A percentile compares a stretch with the other conserved stretches of the same genome.
Evolutionary conservation across 2,329 filamentous ascomycete species (phyloP).

Genomic region (Apiospora kogelbergensis): DNA sequence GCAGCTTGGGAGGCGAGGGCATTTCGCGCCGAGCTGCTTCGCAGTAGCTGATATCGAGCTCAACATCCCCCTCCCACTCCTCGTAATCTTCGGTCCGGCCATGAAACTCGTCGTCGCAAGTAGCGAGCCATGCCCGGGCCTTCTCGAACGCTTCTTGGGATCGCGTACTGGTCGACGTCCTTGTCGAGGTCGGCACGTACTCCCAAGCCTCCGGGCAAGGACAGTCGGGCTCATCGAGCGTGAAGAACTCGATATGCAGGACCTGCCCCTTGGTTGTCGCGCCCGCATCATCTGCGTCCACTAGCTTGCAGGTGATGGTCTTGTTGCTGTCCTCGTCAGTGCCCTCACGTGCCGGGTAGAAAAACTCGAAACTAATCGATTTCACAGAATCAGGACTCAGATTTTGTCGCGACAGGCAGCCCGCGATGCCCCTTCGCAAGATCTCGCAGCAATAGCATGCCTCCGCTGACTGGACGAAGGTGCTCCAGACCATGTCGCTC

Average conservation of each 20-base stretch:
- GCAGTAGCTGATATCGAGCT: not conserved
- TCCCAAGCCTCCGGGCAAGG: not conserved
- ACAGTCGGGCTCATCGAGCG: not conserved
- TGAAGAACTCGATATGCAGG: not conserved
- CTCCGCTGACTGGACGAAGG: not conserved
- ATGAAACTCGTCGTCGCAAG: not conserved
- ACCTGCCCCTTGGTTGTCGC: not conserved
- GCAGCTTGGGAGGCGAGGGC: not conserved
- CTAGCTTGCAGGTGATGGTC: not conserved
- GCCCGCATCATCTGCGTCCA: not conserved
- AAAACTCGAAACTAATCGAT: not conserved
- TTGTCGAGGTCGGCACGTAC: not conserved
- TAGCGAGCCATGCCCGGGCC: not conserved
- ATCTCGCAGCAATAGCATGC: conserved; percentile 1
- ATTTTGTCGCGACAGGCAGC: not conserved
- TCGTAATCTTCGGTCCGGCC: not conserved
- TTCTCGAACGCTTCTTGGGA: not conserved
- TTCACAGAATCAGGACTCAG: not conserved
- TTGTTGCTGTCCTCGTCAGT: not conserved
- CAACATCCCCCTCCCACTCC: not conserved
- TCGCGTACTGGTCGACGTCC: not conserved
- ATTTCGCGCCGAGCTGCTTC: not conserved
- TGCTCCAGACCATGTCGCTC: not conserved
- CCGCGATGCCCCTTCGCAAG: not conserved
- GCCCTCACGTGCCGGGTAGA: not conserved